phyloP scores from a whole-genome alignment of 2,329 filamentous ascomycete species.

The Camillea tinctor region DNA sequence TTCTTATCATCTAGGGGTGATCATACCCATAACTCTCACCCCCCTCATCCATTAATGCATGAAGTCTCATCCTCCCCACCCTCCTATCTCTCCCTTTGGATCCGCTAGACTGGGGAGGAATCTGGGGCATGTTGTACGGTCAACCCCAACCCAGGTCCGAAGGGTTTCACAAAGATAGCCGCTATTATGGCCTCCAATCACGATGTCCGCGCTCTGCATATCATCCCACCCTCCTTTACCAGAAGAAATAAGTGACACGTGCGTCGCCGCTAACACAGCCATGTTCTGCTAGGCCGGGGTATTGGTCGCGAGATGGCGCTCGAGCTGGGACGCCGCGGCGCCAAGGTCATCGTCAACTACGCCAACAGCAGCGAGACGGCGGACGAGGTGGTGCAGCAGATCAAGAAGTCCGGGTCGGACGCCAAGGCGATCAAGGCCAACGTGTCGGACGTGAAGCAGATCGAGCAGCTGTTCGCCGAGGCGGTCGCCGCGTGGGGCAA shows the following conservation, averaged over 20 bases:
- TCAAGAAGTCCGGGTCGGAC: slow-evolving; percentile 63
- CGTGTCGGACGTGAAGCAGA: slow-evolving; percentile 63
- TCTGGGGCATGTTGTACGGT: slow-evolving; percentile 7
- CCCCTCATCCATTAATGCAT: not conserved
- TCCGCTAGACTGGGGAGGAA: not conserved
- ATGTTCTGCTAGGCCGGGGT: slow-evolving; percentile 50
- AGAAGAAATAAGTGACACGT: not conserved
- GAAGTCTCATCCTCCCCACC: not conserved
- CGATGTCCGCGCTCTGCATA: not conserved
- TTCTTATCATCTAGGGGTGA: not conserved
- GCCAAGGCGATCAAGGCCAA: slow-evolving; percentile 67
- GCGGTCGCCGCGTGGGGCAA: slow-evolving; percentile 63
- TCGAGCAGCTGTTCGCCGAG: slow-evolving; percentile 60
- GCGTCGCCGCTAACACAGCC: slow-evolving; percentile 5
- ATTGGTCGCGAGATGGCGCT: slow-evolving; percentile 66
- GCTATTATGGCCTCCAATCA: slow-evolving; percentile 11
- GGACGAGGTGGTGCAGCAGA: slow-evolving; percentile 62
- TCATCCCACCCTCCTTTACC: slow-evolving; percentile 7
- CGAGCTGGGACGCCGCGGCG: slow-evolving; percentile 63
- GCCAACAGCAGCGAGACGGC: slow-evolving; percentile 64
- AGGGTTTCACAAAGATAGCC: slow-evolving; percentile 3
- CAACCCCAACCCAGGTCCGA: slow-evolving; percentile 26
- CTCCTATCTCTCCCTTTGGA: not conserved
- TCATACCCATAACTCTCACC: not conserved
- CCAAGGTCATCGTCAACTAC: slow-evolving; percentile 67